Percentiles rank a stretch among this genome's conserved stretches.
Evolutionary conservation across 495 filamentous ascomycete species (phyloP).

Genomic region (Trichoderma gamsii): DNA sequence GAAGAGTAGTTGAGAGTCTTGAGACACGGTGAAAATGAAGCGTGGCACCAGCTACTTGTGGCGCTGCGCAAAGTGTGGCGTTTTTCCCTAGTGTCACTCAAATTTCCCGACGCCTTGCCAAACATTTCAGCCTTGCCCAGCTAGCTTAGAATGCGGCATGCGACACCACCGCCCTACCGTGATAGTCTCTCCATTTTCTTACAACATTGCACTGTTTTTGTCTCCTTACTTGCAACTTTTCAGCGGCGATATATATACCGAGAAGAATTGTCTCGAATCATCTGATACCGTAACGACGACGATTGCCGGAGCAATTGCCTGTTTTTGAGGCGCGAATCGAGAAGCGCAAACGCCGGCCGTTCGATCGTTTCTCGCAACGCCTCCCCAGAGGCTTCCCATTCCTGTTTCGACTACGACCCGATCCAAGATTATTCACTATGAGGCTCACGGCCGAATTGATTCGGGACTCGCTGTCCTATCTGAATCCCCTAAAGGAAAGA

Average conservation of each 20-base stretch:
- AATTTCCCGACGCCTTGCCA: conserved; percentile 10
- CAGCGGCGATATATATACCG: no score
- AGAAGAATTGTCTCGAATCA: no score
- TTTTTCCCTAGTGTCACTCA: not conserved
- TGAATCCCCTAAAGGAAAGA: conserved; percentile 94
- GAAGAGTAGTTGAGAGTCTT: no score
- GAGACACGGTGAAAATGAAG: not conserved
- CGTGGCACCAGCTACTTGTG: not conserved
- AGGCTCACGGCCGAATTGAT: conserved; percentile 93
- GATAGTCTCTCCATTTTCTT: not conserved
- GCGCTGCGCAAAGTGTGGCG: not conserved
- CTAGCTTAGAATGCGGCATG: not conserved
- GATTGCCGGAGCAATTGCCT: no score
- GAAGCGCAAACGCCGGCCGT: not conserved
- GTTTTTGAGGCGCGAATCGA: no score
- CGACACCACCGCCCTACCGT: not conserved
- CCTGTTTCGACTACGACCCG: not conserved
- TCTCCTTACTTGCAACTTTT: not conserved
- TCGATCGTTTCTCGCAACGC: not conserved
- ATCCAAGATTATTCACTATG: conserved; percentile 46
- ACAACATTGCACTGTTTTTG: not conserved
- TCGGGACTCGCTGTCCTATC: conserved; percentile 84
- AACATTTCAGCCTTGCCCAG: conserved; percentile 6
- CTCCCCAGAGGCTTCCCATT: not conserved
- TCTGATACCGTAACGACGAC: no score